Evolutionary conservation across 257 asterid genomes (phyloP).

Genomic region (Solanum ahanhuiri): DNA sequence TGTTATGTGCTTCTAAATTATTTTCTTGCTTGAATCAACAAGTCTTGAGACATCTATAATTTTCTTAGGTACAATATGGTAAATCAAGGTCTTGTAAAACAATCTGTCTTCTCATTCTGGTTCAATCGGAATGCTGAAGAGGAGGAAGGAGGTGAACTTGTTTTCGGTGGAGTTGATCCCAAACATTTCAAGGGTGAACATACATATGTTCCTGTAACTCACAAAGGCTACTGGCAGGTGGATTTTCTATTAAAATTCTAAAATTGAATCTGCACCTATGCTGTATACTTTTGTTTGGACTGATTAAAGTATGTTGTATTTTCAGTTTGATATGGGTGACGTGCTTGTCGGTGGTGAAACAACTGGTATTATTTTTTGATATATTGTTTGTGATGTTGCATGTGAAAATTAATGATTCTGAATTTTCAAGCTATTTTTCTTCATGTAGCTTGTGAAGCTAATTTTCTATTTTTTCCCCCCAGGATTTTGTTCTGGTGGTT

Average conservation of each 20-base stretch:
- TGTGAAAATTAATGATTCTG: not conserved
- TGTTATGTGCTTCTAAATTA: not conserved
- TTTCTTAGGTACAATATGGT: slow-evolving; percentile 75
- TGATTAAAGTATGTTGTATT: not conserved
- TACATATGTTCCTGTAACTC: slow-evolving; percentile 70
- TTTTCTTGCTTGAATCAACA: not conserved
- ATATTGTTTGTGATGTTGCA: not conserved
- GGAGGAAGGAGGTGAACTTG: slow-evolving; percentile 78
- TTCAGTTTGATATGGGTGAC: slow-evolving; percentile 83
- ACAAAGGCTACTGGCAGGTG: slow-evolving; percentile 96
- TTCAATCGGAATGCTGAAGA: slow-evolving; percentile 50
- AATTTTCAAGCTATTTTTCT: not conserved
- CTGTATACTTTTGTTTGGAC: not conserved
- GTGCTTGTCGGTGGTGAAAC: slow-evolving; percentile 62
- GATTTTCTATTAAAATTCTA: not conserved
- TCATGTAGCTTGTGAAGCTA: slow-evolving; percentile 1
- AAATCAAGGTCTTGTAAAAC: slow-evolving; percentile 57
- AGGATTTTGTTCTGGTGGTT: slow-evolving; percentile 74
- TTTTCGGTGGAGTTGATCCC: slow-evolving; percentile 86
- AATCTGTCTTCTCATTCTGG: slow-evolving; percentile 82
- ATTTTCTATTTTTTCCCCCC: not conserved
- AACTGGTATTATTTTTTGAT: slow-evolving; percentile 40
- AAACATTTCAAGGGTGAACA: slow-evolving; percentile 75
- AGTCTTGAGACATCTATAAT: not conserved
- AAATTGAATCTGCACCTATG: not conserved